Base-by-base conservation (phyloP, 306 rosid species). In the Cicer pinnatifidum region DNA sequence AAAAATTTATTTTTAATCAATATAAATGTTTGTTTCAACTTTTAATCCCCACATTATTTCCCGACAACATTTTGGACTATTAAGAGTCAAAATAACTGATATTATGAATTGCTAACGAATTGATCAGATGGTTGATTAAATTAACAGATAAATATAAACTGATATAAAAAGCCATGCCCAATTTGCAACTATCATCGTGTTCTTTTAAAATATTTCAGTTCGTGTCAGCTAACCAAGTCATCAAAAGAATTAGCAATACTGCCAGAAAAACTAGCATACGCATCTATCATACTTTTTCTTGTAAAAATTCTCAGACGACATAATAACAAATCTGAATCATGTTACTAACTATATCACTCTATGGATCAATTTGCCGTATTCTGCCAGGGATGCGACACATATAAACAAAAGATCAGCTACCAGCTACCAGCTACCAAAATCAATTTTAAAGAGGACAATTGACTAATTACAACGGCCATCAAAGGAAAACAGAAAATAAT, bases 391-490 rank as follows among this genome's bases (percentile, higher is more conserved):
- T 56, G 76, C 39, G 63, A 62, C 44, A 45, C 45, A 19, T 11
- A 63, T 19, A 66, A 75, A 62, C 23, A 53, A 57, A 47, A 46
- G 9, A 57, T 69, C 84, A 53, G 67, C 37, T 53, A 48, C 65
- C 53, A 53, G 67, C 37, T 53, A 48, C 65, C 52, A 56, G 61
- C 44, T 53, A 48, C 65, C 52, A 56, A 76, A 81, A 76, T 61
- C 35, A 81, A 76, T 53, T 69, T 52, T 61, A 45, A 60, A 46
- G 53, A 43, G 23, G 70, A 28, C 7, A 79, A 53, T 17, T 71
- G 65, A 72, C 73, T 86, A 90, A 84, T 87, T 89, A 89, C 92
- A 87, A 46, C 79, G 70, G 68, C 69, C 63, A 71, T 47, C 79
- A 71, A 77, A 58, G 71, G 35, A 66, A 73, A 63, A 20, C 12